Percentiles rank a stretch among this genome's conserved stretches.
Conservation (phyloP, 176 grass and related monocot species). For the Bonia amplexicaulis region DNA sequence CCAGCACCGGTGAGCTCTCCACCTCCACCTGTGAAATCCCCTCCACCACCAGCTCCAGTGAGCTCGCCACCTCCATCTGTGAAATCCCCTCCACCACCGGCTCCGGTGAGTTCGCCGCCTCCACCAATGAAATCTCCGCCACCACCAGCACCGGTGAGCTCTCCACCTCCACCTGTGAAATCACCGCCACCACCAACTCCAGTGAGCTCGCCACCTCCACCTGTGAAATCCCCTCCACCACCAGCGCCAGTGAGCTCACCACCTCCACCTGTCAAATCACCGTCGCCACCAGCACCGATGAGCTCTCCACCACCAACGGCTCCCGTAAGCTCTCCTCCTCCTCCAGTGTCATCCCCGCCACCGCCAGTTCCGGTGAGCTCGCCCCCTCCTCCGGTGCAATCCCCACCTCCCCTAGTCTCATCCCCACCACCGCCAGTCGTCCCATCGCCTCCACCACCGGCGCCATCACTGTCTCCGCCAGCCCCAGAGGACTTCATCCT, state of each 20-base stretch:
- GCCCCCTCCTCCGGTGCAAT: too few species aligned
- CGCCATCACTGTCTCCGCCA: not conserved
- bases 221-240: not conserved
- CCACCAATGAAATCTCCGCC: not conserved
- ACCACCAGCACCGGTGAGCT: not conserved
- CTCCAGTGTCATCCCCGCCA: too few species aligned
- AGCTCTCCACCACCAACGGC: not conserved
- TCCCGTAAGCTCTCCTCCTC: not conserved
- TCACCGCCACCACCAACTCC: not conserved
- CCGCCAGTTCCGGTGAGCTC: too few species aligned
- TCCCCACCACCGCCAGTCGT: too few species aligned
- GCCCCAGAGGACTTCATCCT: constrained; percentile 2
- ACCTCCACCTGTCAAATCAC: not conserved
- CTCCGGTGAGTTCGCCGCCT: not conserved
- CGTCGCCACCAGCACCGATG: not conserved
- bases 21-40: not conserved
- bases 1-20: not conserved
- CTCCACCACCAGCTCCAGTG: fast-evolving
- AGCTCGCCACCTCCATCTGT: not conserved
- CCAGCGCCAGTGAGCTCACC: not conserved
- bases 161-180: not conserved
- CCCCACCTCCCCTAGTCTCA: too few species aligned
- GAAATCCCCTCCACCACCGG: not conserved
- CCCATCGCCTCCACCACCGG: not conserved
- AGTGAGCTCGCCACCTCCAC: not conserved